These are phyloP conservation scores for Trichoderma lentiforme DNA, from an alignment of 2,329 filamentous ascomycete species.

Conservation along the genomic window DNA sequence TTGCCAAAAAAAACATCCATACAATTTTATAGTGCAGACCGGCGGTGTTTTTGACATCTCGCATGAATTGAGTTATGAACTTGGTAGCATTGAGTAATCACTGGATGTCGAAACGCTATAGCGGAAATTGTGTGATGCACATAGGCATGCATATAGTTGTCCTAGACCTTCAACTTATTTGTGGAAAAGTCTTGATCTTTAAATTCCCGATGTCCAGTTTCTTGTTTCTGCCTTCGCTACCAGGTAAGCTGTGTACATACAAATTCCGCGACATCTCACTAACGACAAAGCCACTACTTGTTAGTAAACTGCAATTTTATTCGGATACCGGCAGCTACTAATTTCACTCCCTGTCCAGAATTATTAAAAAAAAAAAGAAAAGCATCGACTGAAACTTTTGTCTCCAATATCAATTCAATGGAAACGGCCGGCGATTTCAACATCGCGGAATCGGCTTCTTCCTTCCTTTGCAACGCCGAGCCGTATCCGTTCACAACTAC, in stretches of 20 bases:
- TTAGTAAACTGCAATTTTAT: neutral
- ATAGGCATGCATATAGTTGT: neutral
- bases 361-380: neutral
- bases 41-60: neutral
- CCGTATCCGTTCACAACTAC: neutral
- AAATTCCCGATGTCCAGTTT: neutral
- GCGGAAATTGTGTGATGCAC: neutral
- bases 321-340: neutral
- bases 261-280: neutral
- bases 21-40: no score
- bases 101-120: neutral
- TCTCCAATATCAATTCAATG: neutral
- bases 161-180: neutral
- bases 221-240: neutral
- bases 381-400: neutral
- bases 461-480: neutral
- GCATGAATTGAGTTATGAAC: neutral
- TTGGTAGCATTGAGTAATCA: neutral
- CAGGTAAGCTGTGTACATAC: neutral
- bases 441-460: neutral
- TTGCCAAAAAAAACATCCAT: no score
- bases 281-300: neutral
- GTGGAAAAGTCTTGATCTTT: neutral
- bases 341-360: neutral
- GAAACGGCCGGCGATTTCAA: neutral